Base-by-base conservation (phyloP, 345 rosid genomes). In the Adansonia digitata region DNA sequence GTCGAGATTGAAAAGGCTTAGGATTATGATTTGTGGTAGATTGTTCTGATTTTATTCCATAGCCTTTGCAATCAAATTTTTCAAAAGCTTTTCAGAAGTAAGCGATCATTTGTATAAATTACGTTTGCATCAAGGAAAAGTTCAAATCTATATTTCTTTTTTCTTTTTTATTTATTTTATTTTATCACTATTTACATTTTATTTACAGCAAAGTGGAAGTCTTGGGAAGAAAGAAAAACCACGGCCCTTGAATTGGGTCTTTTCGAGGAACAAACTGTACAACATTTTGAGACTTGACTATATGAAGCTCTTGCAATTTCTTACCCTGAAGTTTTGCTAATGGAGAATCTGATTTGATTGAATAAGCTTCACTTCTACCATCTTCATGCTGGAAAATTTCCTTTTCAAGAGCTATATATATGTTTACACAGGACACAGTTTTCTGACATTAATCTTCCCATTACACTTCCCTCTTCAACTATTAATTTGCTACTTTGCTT, bases 391-490 rank as follows among this genome's bases (percentile, higher is more conserved):
- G 26, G 24, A 46, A 18, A 3, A 52, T 35, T 39, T 72, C 22
- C n/a, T n/a, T n/a, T 49, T 76, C 46, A 78, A 26, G 74, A 76
- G 26, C 78, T 53, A 26, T 77, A 66, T 26, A 72, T 73, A 55
- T 77, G 73, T 77, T 69, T 27, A 62, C 97, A 92, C 74, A 84
- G 77, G 68, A 92, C 62, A 78, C 97, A 89, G 35, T 84, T 82
- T 1, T 80, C 81, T 5, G 90, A 81, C 17, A 85, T 85, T 40
- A 88, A 76, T 31, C 82, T 85, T 3, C 77, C 87, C 76, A 94
- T 77, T 5, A 88, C 83, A 67, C 97, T 92, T 20, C 97, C 92
- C 42, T 86, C 88, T 78, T 83, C 89, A 2, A 94, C 84, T 65
- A 66, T 57, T 20, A 87, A 61, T 37, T 79, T 84, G n/a, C 75